Percentiles rank a stretch among this genome's conserved stretches.
Evolutionary conservation across 2,329 filamentous ascomycete genomes (phyloP).

Genomic region (Colletotrichum spinosum): DNA sequence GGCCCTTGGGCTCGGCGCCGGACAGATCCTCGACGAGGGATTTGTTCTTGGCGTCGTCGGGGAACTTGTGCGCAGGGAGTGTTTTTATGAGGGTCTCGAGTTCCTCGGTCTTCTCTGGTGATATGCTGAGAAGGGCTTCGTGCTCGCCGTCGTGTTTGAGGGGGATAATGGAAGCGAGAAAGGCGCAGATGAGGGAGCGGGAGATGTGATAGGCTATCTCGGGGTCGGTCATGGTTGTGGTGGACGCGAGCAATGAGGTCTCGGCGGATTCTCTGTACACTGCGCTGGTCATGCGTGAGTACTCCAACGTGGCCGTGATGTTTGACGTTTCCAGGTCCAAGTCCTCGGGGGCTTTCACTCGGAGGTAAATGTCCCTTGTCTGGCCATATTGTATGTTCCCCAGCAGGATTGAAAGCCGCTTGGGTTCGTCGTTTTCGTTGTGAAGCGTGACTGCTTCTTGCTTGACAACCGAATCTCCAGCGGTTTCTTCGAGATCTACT

Average conservation of each 20-base stretch:
- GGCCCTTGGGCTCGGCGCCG: slow-evolving; percentile 57
- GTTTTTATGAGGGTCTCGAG: slow-evolving; percentile 47
- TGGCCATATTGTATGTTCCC: slow-evolving; percentile 72
- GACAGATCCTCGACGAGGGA: slow-evolving; percentile 63
- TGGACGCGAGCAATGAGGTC: slow-evolving; percentile 38
- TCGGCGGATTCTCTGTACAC: slow-evolving; percentile 17
- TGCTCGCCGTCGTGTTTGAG: slow-evolving; percentile 53
- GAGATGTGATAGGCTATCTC: slow-evolving; percentile 64
- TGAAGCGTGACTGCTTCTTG: slow-evolving; percentile 40
- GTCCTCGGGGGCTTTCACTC: slow-evolving; percentile 42
- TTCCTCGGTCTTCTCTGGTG: slow-evolving; percentile 27
- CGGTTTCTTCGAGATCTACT: slow-evolving; percentile 53
- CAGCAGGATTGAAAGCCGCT: slow-evolving; percentile 52
- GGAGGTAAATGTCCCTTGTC: slow-evolving; percentile 65
- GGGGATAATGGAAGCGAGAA: slow-evolving; percentile 59
- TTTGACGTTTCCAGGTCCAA: slow-evolving; percentile 2
- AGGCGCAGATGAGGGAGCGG: slow-evolving; percentile 61
- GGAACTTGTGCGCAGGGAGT: slow-evolving; percentile 49
- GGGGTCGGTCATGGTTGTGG: slow-evolving; percentile 42
- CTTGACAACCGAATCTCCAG: slow-evolving; percentile 53
- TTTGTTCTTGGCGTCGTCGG: slow-evolving; percentile 52
- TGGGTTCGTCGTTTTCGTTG: slow-evolving; percentile 27
- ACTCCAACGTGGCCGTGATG: slow-evolving; percentile 37
- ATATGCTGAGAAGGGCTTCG: slow-evolving; percentile 1
- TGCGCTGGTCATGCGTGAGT: slow-evolving; percentile 39